Base-by-base conservation (phyloP, 352 stramenopile species). In the Globisporangium okanoganense region DNA sequence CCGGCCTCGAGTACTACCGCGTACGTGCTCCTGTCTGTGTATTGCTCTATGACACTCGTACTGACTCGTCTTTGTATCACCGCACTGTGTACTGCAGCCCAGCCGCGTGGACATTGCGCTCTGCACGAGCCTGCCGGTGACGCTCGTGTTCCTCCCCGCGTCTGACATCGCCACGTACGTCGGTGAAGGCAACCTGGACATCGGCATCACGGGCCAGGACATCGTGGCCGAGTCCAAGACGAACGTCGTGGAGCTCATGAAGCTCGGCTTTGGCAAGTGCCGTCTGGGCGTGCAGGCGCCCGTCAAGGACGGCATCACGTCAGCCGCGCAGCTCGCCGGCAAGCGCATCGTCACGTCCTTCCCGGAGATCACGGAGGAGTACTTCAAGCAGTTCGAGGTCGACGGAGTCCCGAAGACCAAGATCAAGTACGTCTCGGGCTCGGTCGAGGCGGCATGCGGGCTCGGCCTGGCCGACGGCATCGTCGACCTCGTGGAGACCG, bases 291-390 rank as follows among this genome's bases (percentile, higher is more conserved):
- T 99, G 12, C 96, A 99, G 76, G 94, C 94, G 47, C 97, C 95
- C n/a, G 81, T 98, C 1, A 82, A 87, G 20, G 82, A 90, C 63
- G 69, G 78, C 27, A 87, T 98, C 58, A 92, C 68, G 59, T 83
- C 88, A 53, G 82, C 97, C 0, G 73, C 76, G 55, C 53, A 76
- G 35, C 74, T 99, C 41, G 89, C 95, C 2, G 97, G 97, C 47
- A 98, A 98, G 73, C 79, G 97, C 78, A 99, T 99, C 72, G 96
- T 98, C 38, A 99, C 97, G 50, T 98, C 92, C 47, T 99, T 99
- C 73, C 95, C 96, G 1, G 75, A 90, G 18, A 72, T 99, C 51
- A 96, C 96, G 6, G 88, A 87, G 55, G 73, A 94, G 62, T 99
- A 98, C 76, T 99, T 99, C 65, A 86, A 96, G 70, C 71, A 91